Base-by-base conservation (phyloP, 2,329 filamentous ascomycete genomes). In the Lasiodiplodia citricola region DNA sequence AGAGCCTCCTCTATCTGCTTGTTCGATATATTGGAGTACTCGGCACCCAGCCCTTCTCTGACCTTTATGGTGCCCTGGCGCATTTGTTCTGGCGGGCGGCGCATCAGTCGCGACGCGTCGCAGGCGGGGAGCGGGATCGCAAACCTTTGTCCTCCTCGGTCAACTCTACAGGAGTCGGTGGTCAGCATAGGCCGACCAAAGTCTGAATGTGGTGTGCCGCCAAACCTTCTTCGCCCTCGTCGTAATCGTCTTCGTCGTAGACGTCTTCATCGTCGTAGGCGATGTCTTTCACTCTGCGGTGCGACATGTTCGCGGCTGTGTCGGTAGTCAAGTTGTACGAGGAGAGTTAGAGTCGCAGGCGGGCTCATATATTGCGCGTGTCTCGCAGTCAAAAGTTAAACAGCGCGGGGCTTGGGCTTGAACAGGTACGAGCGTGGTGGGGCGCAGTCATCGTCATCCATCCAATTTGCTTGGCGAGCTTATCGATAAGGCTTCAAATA, bases 1-100 rank as follows among this genome's bases (percentile, higher is more conserved):
- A 99, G 81, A 0, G 94, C 88, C 70, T 98, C 95, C 78, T 97
- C 89, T 71, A 97, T 95, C 76, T 97, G 91, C 47, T 84, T 83
- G 70, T 91, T 87, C 5, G 87, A 85, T n/a, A 87, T 82, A 7
- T 28, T 68, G 3, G 66, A 35, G 52, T 28, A 64, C 13, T 68
- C 67, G 10, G 67, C 2, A 2, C 89, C 91, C n/a, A 97, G 83
- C 10, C 86, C 85, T 70, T 84, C 84, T 69, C 88, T 86, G 44
- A 96, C 91, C 71, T 90, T 85, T 50, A 85, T 83, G 0, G 90
- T 93, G 63, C 90, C 91, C 50, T 87, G 80, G 50, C 86, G 85
- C 86, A 96, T 87, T 70, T 87, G 82, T 77, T 81, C 79, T 78
- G 76, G 72, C 69, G 37, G 51, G 37, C 41, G 25, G 50, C 23